Base-by-base conservation (phyloP, 2,329 filamentous ascomycete species). In the Venturia carpophila region DNA sequence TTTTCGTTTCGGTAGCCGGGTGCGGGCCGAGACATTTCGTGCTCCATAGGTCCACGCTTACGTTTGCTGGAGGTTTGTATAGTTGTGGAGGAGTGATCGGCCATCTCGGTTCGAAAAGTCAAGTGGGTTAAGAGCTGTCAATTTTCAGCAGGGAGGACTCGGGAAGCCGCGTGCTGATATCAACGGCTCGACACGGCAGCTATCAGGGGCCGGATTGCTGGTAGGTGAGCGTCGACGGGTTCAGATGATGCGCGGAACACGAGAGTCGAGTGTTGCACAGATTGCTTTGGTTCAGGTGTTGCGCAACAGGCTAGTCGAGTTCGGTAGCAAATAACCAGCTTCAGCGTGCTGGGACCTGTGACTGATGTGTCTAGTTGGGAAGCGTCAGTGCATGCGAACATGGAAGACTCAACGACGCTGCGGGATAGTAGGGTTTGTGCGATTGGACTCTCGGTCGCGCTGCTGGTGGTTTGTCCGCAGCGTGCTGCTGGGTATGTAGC, bases 1-100 rank as follows among this genome's bases (percentile, higher is more conserved):
- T 74, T 73, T 78, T 79, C 34, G 71, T 73, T 52, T 30, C 37
- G 27, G 49, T 60, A 60, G 39, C 27, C 55, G 19, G 66, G 66
- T 9, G 61, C 60, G n/a, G 66, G 49, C 21, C 66, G 60, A 15
- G 61, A 15, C 24, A 39, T 24, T 24, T 37, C 56, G 30, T 60
- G n/a, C 41, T 67, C 66, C n/a, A 52, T 30, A 49, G 9, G 19
- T 24, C 19, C 63, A n/a, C 66, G 66, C 66, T 67, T 67, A 34
- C 66, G 66, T 62, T 67, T 67, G 37, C 63, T 67, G 34, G 42
- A 43, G 11, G 47, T 42, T 41, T 64, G 63, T 37, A 49, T 64
- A 9, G 63, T 58, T 17, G 63, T 64, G 17, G 63, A 61, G 5
- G 60, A 42, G 24, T 61, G 39, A 45, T 61, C 39, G 21, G 60